phyloP scores from a whole-genome alignment of 176 grass and related monocot species.

The Areca catechu region DNA sequence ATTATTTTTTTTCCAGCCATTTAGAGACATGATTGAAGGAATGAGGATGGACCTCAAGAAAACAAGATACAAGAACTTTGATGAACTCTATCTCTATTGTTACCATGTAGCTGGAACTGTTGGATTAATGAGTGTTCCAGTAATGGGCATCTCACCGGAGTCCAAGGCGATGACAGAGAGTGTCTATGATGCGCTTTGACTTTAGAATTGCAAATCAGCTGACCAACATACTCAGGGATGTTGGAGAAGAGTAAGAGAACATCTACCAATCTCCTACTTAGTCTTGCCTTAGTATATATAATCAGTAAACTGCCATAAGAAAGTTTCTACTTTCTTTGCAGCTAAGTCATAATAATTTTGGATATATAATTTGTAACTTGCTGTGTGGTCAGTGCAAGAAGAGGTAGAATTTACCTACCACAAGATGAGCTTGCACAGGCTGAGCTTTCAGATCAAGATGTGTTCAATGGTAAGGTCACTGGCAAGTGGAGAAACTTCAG shows the following conservation, averaged over 20 bases:
- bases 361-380: too few relatives aligned
- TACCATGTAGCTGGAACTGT: conserved; percentile 88
- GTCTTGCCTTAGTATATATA: too few relatives aligned
- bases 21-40: conserved; percentile 92
- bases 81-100: conserved; percentile 92
- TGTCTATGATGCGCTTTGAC: conserved; percentile 71
- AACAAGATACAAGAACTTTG: conserved; percentile 69
- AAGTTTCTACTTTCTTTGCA: too few relatives aligned
- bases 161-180: conserved; percentile 38
- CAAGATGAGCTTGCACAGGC: conserved; percentile 66
- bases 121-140: conserved; percentile 72
- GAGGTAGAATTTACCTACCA: conserved; percentile 81
- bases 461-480: conserved; percentile 60
- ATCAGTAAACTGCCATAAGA: too few relatives aligned
- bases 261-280: too few relatives aligned
- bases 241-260: conserved; percentile 71
- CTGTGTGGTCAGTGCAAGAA: conserved; percentile 33
- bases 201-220: conserved; percentile 82
- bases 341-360: too few relatives aligned
- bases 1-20: conserved; percentile 29
- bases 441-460: conserved; percentile 67
- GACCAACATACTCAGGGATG: conserved; percentile 84
- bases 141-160: conserved; percentile 72
- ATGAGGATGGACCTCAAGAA: conserved; percentile 74
- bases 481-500: conserved; percentile 67